Conservation (phyloP, 805 yeast genomes). For the Torulaspora microellipsoides region DNA sequence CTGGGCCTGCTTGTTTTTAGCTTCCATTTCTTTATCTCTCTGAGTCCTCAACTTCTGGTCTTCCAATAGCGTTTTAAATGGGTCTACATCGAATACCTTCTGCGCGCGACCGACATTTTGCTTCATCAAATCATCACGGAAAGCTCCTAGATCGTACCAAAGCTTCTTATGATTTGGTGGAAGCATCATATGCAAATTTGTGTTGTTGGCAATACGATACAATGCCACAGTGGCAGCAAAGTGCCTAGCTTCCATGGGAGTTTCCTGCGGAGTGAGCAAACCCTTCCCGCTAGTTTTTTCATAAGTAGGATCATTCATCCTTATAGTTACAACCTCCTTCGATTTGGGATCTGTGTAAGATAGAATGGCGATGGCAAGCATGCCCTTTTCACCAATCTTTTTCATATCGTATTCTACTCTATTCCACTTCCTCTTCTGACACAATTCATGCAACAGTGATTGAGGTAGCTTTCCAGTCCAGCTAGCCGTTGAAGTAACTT, state of each 20-base stretch:
- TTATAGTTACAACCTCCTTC: conserved; percentile 54
- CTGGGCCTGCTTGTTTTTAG: conserved; percentile 44
- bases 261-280: conserved; percentile 59
- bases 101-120: conserved; percentile 46
- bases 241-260: conserved; percentile 87
- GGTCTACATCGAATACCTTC: conserved; percentile 60
- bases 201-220: conserved; percentile 72
- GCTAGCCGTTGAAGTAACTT: conserved; percentile 64
- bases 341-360: conserved; percentile 80
- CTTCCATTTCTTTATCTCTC: conserved; percentile 44
- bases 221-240: conserved; percentile 85
- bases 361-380: conserved; percentile 59
- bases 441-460: conserved; percentile 76
- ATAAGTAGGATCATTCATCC: conserved; percentile 45
- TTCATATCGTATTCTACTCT: conserved; percentile 75
- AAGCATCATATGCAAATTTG: conserved; percentile 79
- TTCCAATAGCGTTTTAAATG: conserved; percentile 66
- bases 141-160: conserved; percentile 70
- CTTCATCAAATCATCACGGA: conserved; percentile 47
- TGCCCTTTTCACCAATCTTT: conserved; percentile 47
- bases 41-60: conserved; percentile 43
- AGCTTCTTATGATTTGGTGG: conserved; percentile 76
- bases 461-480: conserved; percentile 97
- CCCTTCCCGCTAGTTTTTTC: conserved; percentile 42
- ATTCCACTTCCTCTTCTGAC: conserved; percentile 87